Evolutionary conservation across 495 filamentous ascomycete genomes (phyloP).

Genomic region (Aspergillus coremiiformis): DNA sequence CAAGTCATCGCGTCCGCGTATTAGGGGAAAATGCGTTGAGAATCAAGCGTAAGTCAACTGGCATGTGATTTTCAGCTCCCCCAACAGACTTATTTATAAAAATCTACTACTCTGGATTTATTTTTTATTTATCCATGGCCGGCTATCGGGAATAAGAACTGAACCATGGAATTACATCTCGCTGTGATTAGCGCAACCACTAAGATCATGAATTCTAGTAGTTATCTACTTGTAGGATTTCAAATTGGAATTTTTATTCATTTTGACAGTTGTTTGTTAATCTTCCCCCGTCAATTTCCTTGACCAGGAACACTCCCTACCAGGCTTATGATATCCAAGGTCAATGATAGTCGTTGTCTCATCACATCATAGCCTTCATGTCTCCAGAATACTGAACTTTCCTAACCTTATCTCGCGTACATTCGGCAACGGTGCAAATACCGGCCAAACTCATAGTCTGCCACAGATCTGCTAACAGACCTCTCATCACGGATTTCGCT

Average conservation of each 20-base stretch:
- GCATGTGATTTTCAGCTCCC: conserved; percentile 18
- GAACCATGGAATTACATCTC: neutral
- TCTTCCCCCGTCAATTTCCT: no score
- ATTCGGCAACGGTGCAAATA: conserved; percentile 45
- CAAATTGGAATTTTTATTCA: no score
- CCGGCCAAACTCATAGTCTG: conserved; percentile 53
- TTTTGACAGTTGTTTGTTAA: no score
- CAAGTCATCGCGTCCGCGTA: neutral
- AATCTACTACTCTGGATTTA: no score
- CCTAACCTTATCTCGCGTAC: conserved; percentile 44
- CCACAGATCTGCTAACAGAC: conserved; percentile 53
- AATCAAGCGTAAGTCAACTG: neutral
- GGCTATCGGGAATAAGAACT: no score
- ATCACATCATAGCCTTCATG: conserved; percentile 36
- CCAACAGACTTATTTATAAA: conserved; percentile 7
- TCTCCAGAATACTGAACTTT: conserved; percentile 49
- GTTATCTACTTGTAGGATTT: no score
- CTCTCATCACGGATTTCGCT: conserved; percentile 49
- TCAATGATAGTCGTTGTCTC: neutral
- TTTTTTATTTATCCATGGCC: neutral
- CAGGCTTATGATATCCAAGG: no score
- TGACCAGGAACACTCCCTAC: no score
- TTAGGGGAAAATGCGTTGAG: neutral
- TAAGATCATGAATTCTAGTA: conserved; percentile 2
- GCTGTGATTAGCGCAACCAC: neutral